phyloP scores from a whole-genome alignment of 2,329 filamentous ascomycete genomes.

The Amylocarpus encephaloides region DNA sequence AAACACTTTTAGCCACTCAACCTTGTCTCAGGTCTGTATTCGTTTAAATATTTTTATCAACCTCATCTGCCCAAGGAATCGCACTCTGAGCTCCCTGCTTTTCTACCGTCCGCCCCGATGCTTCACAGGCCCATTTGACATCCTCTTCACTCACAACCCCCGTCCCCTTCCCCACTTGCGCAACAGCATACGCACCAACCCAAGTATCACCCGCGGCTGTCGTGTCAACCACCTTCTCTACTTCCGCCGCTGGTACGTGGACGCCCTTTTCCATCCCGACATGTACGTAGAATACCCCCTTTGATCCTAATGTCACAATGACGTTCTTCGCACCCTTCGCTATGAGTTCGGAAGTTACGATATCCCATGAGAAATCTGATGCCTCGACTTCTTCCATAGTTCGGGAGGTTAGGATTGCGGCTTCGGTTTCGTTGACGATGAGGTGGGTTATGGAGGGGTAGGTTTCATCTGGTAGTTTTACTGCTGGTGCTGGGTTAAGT shows the following conservation, averaged over 20 bases:
- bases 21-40: neutral
- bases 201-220: slow-evolving; percentile 95
- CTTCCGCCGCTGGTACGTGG: slow-evolving; percentile 58
- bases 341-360: slow-evolving; percentile 56
- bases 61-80: slow-evolving; percentile 59
- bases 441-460: slow-evolving; percentile 68
- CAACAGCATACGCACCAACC: slow-evolving; percentile 78
- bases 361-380: slow-evolving; percentile 37
- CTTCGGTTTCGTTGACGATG: slow-evolving; percentile 88
- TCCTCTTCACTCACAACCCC: slow-evolving; percentile 39
- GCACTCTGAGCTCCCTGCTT: slow-evolving; percentile 57
- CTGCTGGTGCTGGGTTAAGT: slow-evolving; percentile 79
- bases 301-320: slow-evolving; percentile 75
- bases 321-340: slow-evolving; percentile 65
- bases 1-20: neutral
- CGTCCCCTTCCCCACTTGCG: slow-evolving; percentile 45
- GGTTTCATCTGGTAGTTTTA: slow-evolving; percentile 57
- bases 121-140: slow-evolving; percentile 53
- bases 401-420: slow-evolving; percentile 59
- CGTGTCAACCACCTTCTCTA: slow-evolving; percentile 74
- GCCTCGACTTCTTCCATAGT: slow-evolving; percentile 37
- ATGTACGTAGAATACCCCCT: slow-evolving; percentile 65
- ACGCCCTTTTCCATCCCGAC: slow-evolving; percentile 38
- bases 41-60: slow-evolving; percentile 19
- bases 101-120: slow-evolving; percentile 61